Percentiles rank a stretch among this genome's conserved stretches.
Conservation (phyloP, 2,329 filamentous ascomycete species). For the Scolecobasidium constrictum region DNA sequence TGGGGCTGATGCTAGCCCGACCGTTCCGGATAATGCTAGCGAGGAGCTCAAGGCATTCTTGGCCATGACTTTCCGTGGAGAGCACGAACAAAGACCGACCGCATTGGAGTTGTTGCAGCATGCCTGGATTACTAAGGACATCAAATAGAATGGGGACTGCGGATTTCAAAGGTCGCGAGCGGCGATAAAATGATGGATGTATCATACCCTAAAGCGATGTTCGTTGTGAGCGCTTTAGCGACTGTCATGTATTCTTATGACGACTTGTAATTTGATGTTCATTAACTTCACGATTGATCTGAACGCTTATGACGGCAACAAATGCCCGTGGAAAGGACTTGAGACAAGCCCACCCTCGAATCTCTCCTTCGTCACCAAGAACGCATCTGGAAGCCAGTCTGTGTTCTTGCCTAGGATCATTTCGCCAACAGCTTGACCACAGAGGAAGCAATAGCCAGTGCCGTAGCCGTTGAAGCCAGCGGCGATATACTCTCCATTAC, state of each 20-base stretch:
- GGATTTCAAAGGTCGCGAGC: not conserved
- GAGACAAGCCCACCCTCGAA: not conserved
- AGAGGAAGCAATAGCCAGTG: not conserved
- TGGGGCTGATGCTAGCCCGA: conserved; percentile 75
- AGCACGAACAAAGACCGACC: conserved; percentile 82
- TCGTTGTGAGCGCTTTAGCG: too few relatives aligned
- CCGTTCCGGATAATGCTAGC: conserved; percentile 77
- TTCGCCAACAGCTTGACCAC: not conserved
- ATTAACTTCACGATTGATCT: not conserved
- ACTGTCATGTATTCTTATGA: too few relatives aligned
- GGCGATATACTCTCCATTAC: not conserved
- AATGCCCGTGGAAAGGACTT: not conserved
- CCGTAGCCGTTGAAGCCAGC: conserved; percentile 1
- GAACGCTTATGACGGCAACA: not conserved
- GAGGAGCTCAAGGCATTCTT: conserved; percentile 77
- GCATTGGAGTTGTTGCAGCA: conserved; percentile 83
- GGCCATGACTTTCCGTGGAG: conserved; percentile 84
- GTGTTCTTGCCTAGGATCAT: not conserved
- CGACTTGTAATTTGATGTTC: too few relatives aligned
- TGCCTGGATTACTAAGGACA: conserved; percentile 12
- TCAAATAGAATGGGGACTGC: conserved; percentile 1
- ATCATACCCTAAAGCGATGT: too few relatives aligned
- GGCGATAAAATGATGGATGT: too few relatives aligned
- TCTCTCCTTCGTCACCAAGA: not conserved
- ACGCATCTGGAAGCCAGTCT: not conserved